Evolutionary conservation across 805 yeast species (phyloP).

Genomic region (Yamadazyma insecticola): DNA sequence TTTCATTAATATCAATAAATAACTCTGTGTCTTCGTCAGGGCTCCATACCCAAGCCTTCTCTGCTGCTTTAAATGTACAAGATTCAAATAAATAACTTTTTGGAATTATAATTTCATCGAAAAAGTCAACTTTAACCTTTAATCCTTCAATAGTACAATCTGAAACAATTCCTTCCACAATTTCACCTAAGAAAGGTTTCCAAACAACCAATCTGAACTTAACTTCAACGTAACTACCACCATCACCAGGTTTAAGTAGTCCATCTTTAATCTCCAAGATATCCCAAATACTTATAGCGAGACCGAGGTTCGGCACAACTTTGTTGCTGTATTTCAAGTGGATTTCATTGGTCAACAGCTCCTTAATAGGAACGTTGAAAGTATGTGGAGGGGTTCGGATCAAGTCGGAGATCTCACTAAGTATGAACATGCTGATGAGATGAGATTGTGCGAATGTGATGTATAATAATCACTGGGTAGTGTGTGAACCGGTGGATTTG

Average conservation of each 20-base stretch:
- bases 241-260: constrained; percentile 88
- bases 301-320: constrained; percentile 77
- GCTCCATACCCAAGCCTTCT: constrained; percentile 96
- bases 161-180: constrained; percentile 87
- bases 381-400: constrained; percentile 85
- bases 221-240: constrained; percentile 75
- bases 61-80: constrained; percentile 61
- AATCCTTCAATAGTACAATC: constrained; percentile 87
- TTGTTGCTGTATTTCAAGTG: constrained; percentile 83
- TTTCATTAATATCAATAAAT: constrained; percentile 86
- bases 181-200: constrained; percentile 93
- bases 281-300: constrained; percentile 84
- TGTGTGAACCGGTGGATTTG: too few relatives aligned
- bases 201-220: constrained; percentile 74
- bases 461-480: too few relatives aligned
- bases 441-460: too few relatives aligned
- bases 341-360: constrained; percentile 74
- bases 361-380: constrained; percentile 66
- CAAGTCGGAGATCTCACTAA: constrained; percentile 76
- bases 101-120: constrained; percentile 90
- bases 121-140: constrained; percentile 78
- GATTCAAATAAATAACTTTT: constrained; percentile 75
- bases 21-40: constrained; percentile 69
- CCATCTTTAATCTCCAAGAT: constrained; percentile 81
- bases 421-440: constrained; percentile 64